These are phyloP conservation scores for Lepidium aucheri DNA, from an alignment of 345 rosid species.

Conservation along the genomic window DNA sequence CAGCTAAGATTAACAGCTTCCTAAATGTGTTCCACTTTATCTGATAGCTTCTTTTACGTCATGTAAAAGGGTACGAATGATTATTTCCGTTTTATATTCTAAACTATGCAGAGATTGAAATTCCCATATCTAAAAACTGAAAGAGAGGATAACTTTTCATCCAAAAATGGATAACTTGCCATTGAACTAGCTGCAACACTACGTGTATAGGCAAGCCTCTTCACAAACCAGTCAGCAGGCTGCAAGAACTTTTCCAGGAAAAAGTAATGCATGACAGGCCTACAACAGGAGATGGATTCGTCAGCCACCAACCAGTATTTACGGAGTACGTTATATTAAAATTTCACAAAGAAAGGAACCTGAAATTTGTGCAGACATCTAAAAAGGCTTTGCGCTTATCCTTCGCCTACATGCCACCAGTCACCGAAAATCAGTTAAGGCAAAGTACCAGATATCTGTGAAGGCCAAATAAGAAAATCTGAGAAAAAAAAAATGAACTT, in stretches of 20 bases:
- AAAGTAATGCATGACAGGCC: constrained; percentile 96
- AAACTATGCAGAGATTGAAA: background rate
- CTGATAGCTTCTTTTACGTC: background rate
- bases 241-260: constrained; percentile 81
- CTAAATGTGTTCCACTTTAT: background rate
- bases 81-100: background rate
- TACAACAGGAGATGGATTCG: constrained; percentile 31
- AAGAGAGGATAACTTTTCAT: constrained; percentile 1
- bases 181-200: constrained; percentile 96
- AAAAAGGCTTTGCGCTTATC: constrained; percentile 80
- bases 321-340: background rate
- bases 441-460: background rate
- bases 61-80: background rate
- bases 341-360: constrained; percentile 38
- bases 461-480: constrained; percentile 4
- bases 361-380: constrained; percentile 82
- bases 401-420: constrained; percentile 47
- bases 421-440: background rate
- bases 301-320: constrained; percentile 14
- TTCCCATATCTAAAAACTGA: background rate
- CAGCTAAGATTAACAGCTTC: background rate
- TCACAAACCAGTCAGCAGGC: constrained; percentile 99
- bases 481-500: constrained; percentile 32
- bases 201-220: constrained; percentile 91
- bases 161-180: constrained; percentile 36